Evolutionary conservation across 1,284 basidiomycete species (phyloP).

Genomic region (Rhodotorula sp.): DNA sequence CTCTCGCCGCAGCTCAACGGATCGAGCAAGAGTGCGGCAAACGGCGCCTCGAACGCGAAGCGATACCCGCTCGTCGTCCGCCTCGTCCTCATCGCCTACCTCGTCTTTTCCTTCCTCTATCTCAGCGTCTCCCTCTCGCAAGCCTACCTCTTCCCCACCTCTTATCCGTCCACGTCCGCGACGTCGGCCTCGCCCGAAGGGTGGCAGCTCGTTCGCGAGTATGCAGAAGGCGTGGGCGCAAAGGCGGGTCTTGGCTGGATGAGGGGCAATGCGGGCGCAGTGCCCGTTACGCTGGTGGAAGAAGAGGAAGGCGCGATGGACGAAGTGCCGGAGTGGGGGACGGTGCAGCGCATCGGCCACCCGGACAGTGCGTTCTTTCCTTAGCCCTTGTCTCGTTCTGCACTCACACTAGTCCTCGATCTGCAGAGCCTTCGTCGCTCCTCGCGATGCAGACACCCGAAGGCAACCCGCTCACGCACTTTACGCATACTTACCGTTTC

Average conservation of each 20-base stretch:
- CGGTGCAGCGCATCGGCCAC: slow-evolving; percentile 25
- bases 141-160: not conserved
- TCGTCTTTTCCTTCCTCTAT: slow-evolving; percentile 43
- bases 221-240: slow-evolving; percentile 18
- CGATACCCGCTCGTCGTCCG: slow-evolving; percentile 37
- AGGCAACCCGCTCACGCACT: slow-evolving; percentile 41
- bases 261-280: not conserved
- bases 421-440: slow-evolving; percentile 1
- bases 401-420: not conserved
- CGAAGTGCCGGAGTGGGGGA: slow-evolving; percentile 15
- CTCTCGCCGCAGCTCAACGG: slow-evolving; percentile 24
- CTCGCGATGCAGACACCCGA: slow-evolving; percentile 10
- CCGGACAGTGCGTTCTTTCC: slow-evolving; percentile 17
- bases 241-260: slow-evolving; percentile 35
- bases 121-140: slow-evolving; percentile 10
- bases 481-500: slow-evolving; percentile 45
- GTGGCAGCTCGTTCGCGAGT: slow-evolving; percentile 19
- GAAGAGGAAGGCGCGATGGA: not conserved
- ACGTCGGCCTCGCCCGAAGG: slow-evolving; percentile 8
- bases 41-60: slow-evolving; percentile 3
- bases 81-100: slow-evolving; percentile 38
- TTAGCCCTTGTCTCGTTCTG: not conserved
- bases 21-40: slow-evolving; percentile 1
- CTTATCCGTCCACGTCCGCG: not conserved
- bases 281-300: not conserved